Conservation (phyloP, 106 monocot species). For the Allium cepa region DNA sequence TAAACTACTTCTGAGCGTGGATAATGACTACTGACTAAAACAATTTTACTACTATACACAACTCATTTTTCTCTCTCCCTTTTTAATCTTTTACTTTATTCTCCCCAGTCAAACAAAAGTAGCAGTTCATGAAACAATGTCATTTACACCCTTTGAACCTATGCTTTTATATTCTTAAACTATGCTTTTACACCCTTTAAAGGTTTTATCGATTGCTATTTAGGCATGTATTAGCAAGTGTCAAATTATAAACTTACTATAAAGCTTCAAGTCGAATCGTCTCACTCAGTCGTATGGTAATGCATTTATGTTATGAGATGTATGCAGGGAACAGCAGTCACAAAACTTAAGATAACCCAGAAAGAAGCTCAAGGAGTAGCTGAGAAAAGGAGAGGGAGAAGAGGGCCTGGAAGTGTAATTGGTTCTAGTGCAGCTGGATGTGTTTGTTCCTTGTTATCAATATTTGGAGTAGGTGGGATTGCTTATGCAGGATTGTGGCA, state of each 20-base stretch:
- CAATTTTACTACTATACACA: too few species aligned
- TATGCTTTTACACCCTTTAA: neutral
- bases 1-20: too few species aligned
- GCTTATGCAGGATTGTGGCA: slow-evolving; percentile 46
- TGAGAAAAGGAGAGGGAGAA: slow-evolving; percentile 88
- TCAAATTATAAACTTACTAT: neutral
- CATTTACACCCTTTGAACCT: too few species aligned
- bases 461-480: slow-evolving; percentile 52
- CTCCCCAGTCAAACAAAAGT: too few species aligned
- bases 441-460: slow-evolving; percentile 74
- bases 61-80: too few species aligned
- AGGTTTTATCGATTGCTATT: neutral
- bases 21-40: too few species aligned
- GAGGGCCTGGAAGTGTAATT: slow-evolving; percentile 92
- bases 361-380: slow-evolving; percentile 91
- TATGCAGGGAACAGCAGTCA: slow-evolving; percentile 74
- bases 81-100: too few species aligned
- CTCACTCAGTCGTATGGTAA: neutral
- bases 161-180: too few species aligned
- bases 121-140: too few species aligned
- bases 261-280: too few species aligned
- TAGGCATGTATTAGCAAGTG: neutral
- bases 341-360: slow-evolving; percentile 79
- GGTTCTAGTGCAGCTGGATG: slow-evolving; percentile 87
- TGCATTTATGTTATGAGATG: neutral